Conservation (phyloP, 805 yeast species). For the Kregervanrija delftensis region DNA sequence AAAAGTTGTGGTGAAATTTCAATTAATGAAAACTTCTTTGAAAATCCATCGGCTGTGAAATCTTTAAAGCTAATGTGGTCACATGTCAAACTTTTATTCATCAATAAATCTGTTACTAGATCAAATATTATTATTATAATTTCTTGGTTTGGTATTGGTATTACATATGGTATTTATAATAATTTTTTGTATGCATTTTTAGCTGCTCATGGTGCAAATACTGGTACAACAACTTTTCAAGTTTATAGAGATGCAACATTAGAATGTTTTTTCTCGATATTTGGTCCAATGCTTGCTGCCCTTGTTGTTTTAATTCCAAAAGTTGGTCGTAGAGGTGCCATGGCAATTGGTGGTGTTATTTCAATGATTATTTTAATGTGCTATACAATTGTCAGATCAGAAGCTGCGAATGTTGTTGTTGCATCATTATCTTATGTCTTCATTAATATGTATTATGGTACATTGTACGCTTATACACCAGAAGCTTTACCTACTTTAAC, state of each 20-base stretch:
- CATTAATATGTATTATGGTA: conserved; percentile 47
- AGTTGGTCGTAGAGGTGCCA: conserved; percentile 53
- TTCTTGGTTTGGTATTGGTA: conserved; percentile 53
- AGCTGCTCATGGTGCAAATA: conserved; percentile 42
- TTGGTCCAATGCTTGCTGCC: conserved; percentile 51
- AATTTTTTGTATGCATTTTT: conserved; percentile 49
- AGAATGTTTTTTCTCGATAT: conserved; percentile 38
- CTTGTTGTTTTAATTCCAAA: conserved; percentile 24
- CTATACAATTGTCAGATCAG: conserved; percentile 53
- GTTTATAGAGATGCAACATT: conserved; percentile 44
- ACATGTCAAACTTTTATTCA: conserved; percentile 42
- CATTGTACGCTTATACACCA: conserved; percentile 60
- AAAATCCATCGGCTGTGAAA: conserved; percentile 21
- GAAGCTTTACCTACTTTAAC: conserved; percentile 49
- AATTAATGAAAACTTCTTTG: conserved; percentile 14
- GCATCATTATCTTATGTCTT: conserved; percentile 42
- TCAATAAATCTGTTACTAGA: conserved; percentile 34
- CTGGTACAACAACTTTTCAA: conserved; percentile 31
- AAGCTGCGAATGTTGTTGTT: conserved; percentile 46
- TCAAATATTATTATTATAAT: conserved; percentile 39
- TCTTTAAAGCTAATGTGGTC: conserved; percentile 24
- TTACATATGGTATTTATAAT: conserved; percentile 50
- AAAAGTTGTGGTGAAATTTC: conserved; percentile 36
- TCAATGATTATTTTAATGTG: conserved; percentile 55
- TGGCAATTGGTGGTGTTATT: conserved; percentile 43